These are phyloP conservation scores for Naematelia encephala DNA, from an alignment of 768 basidiomycete species.

Conservation along the genomic window DNA sequence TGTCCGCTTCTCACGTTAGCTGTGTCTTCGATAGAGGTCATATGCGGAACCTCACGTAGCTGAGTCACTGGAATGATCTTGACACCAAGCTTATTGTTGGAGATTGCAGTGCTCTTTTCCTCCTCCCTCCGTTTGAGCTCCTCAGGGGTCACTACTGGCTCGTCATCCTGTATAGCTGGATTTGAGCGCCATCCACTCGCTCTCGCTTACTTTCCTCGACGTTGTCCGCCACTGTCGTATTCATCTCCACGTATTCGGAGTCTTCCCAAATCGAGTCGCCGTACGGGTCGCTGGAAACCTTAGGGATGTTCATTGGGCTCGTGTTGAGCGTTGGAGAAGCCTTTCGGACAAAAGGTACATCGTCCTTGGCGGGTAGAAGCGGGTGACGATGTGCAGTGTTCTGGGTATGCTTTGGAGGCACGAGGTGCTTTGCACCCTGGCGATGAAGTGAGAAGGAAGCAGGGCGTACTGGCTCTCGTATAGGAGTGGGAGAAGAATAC, in stretches of 20 bases:
- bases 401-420: not conserved
- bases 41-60: constrained; percentile 33
- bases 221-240: constrained; percentile 2
- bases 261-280: not conserved
- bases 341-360: not conserved
- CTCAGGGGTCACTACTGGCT: constrained; percentile 19
- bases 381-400: not conserved
- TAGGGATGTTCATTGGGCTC: not conserved
- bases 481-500: not conserved
- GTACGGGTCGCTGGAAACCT: not conserved
- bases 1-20: constrained; percentile 61
- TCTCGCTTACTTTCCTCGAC: not conserved
- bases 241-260: constrained; percentile 1
- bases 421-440: not conserved
- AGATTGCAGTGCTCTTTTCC: not conserved
- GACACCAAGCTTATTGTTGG: constrained; percentile 1
- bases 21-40: constrained; percentile 46
- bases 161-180: constrained; percentile 3
- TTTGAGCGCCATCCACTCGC: not conserved
- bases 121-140: constrained; percentile 14
- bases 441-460: not conserved
- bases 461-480: not conserved
- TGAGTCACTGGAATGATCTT: constrained; percentile 51
- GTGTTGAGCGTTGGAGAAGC: not conserved
- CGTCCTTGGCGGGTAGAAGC: not conserved